Percentiles rank a stretch among this genome's conserved stretches.
Conservation (phyloP, 2,329 filamentous ascomycete genomes). For the Clarireedia homoeocarpa region DNA sequence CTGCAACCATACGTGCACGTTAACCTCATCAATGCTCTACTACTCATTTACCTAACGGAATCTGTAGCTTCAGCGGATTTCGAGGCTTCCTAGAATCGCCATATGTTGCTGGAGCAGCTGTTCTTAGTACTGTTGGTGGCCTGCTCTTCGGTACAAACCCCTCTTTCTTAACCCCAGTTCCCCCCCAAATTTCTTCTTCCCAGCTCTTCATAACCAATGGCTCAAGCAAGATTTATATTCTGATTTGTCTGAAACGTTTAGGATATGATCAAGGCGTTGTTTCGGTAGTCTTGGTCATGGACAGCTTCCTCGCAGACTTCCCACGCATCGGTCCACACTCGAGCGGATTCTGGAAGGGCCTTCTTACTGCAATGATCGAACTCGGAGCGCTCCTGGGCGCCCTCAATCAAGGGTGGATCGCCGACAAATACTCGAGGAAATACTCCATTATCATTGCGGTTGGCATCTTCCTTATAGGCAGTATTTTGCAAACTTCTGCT, state of each 20-base stretch:
- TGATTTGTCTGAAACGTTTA: slow-evolving; percentile 18
- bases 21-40: neutral
- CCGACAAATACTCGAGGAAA: slow-evolving; percentile 43
- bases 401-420: slow-evolving; percentile 26
- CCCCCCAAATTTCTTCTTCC: neutral
- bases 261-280: slow-evolving; percentile 41
- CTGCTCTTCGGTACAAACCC: slow-evolving; percentile 1
- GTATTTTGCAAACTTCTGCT: slow-evolving; percentile 42
- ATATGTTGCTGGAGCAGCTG: slow-evolving; percentile 2
- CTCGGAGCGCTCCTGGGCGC: slow-evolving; percentile 30
- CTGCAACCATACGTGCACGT: neutral
- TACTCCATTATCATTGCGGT: slow-evolving; percentile 45
- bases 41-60: neutral
- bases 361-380: slow-evolving; percentile 30
- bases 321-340: slow-evolving; percentile 20
- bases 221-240: neutral
- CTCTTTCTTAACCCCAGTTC: neutral
- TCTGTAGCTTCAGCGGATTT: neutral
- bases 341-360: slow-evolving; percentile 6
- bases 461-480: slow-evolving; percentile 42
- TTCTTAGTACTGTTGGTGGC: neutral
- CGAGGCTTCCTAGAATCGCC: slow-evolving; percentile 1
- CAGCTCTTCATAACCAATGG: too few relatives aligned
- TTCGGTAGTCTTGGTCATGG: slow-evolving; percentile 37
- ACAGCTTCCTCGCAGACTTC: slow-evolving; percentile 34